Evolutionary conservation across 148 eudicot species (phyloP), one percentile per base, ranked within the genome.

Genomic region (Chenopodium suecicum): DNA sequence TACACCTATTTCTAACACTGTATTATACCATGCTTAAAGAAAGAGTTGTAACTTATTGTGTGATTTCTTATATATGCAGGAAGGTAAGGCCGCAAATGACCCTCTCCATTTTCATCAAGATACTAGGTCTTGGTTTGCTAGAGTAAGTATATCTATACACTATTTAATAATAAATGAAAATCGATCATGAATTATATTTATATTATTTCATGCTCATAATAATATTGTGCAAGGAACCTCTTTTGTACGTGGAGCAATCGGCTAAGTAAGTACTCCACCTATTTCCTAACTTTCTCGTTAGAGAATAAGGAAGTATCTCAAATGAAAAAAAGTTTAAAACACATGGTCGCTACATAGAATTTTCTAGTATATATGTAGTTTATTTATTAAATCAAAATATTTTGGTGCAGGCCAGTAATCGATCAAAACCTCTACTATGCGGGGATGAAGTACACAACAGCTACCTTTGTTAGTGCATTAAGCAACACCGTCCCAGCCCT

Each of bases 81-180:
- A 90, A 92, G 54, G 83, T 83, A 47, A 87, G 99, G 88, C 99
- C 98, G 52, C 84, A 60, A 76, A 94, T 96, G 99, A 96, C 89
- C n/a, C 32, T 82, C 56, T 68, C 91, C 19, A 81, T 90, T 79
- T 84, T 91, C 71, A 29, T 76, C 80, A 92, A 94, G 88, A 90
- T 96, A 46, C 14, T 88, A 65, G 69, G 90, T 75, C 92, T 96
- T 17, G 92, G 88, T 68, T 83, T 94, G 64, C 50, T 96, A 32
- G 99, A 93, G 98, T 95, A 85, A 86, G 83, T 79, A 67, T 66
- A 23, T 7, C 16, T 14, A 10, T 52, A 14, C 16, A 52, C 56
- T 10, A 6, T 52, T 52, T 10, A 52, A 2, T 50, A 9, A 9
- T 52, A 41, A 41, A 41, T 12, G 16, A 8, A 52, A 52, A 12